These are phyloP conservation scores for Verticillium nonalfalfae DNA, from an alignment of 2,329 filamentous ascomycete species.

Conservation along the genomic window DNA sequence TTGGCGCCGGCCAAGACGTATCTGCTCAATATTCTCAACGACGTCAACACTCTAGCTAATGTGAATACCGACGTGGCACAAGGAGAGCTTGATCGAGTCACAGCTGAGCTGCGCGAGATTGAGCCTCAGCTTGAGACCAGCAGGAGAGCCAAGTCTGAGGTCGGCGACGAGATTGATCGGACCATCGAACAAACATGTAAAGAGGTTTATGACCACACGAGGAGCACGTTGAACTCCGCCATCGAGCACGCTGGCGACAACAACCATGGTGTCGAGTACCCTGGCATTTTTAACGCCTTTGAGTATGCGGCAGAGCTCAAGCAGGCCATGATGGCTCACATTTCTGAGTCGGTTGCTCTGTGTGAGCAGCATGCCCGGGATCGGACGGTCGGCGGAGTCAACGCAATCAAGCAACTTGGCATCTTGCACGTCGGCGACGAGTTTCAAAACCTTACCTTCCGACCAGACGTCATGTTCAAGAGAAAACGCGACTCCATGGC, in stretches of 20 bases:
- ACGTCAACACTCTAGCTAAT: conserved; percentile 73
- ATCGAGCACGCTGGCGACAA: conserved; percentile 72
- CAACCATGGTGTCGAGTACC: conserved; percentile 79
- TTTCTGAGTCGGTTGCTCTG: conserved; percentile 67
- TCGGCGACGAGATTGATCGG: conserved; percentile 73
- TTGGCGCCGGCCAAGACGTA: conserved; percentile 94
- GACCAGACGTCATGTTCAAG: conserved; percentile 88
- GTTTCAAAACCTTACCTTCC: conserved; percentile 80
- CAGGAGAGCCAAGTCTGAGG: conserved; percentile 70
- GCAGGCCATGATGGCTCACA: conserved; percentile 82
- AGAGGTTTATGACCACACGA: conserved; percentile 79
- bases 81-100: conserved; percentile 77
- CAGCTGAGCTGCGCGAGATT: conserved; percentile 70
- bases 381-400: conserved; percentile 74
- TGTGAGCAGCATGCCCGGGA: conserved; percentile 84
- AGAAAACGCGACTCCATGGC: conserved; percentile 75
- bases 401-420: conserved; percentile 81
- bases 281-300: conserved; percentile 78
- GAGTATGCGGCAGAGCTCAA: conserved; percentile 92
- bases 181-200: conserved; percentile 81
- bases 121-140: conserved; percentile 82
- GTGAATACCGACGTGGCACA: conserved; percentile 87
- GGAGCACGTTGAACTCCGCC: conserved; percentile 65
- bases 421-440: conserved; percentile 83
- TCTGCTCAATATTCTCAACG: conserved; percentile 84